A percentile compares a stretch with the other conserved stretches of the same genome.
phyloP scores from a whole-genome alignment of 2,329 filamentous ascomycete genomes.

The Neonectria hederae region DNA sequence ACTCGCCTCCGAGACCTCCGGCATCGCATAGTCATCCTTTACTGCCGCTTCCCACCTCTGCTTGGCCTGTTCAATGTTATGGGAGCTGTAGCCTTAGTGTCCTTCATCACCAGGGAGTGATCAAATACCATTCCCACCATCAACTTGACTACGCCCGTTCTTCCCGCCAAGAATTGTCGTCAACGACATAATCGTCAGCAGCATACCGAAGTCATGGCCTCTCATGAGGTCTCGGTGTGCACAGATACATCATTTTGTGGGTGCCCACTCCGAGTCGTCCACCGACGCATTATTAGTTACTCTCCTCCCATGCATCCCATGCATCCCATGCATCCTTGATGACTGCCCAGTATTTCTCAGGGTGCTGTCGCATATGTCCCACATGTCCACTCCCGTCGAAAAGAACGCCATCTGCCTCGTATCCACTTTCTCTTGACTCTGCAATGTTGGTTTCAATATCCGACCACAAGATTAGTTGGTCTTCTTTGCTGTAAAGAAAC shows the following conservation, averaged over 20 bases:
- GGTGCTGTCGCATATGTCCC: neutral
- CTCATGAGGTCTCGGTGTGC: constrained; percentile 56
- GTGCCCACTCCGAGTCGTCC: constrained; percentile 17
- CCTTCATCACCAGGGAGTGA: constrained; percentile 49
- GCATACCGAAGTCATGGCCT: constrained; percentile 57
- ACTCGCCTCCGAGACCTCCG: constrained; percentile 47
- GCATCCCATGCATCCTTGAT: neutral
- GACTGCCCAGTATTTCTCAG: neutral
- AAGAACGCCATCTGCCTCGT: constrained; percentile 48
- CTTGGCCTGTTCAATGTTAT: constrained; percentile 62
- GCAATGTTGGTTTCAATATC: constrained; percentile 64
- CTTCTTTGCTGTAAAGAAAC: constrained; percentile 66
- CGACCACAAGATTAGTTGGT: constrained; percentile 62
- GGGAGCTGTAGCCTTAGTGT: constrained; percentile 55
- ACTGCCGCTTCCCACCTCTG: constrained; percentile 64
- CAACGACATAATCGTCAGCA: constrained; percentile 58
- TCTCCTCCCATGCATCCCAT: neutral
- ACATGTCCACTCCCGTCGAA: constrained; percentile 1
- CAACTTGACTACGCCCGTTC: constrained; percentile 59
- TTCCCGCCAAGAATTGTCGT: constrained; percentile 65
- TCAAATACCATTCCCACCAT: constrained; percentile 55
- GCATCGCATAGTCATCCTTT: constrained; percentile 60
- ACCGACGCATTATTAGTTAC: neutral
- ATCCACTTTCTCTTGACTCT: constrained; percentile 56
- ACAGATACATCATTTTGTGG: neutral